These are phyloP conservation scores for Clarireedia hainanense DNA, from an alignment of 2,329 filamentous ascomycete genomes.

Conservation along the genomic window DNA sequence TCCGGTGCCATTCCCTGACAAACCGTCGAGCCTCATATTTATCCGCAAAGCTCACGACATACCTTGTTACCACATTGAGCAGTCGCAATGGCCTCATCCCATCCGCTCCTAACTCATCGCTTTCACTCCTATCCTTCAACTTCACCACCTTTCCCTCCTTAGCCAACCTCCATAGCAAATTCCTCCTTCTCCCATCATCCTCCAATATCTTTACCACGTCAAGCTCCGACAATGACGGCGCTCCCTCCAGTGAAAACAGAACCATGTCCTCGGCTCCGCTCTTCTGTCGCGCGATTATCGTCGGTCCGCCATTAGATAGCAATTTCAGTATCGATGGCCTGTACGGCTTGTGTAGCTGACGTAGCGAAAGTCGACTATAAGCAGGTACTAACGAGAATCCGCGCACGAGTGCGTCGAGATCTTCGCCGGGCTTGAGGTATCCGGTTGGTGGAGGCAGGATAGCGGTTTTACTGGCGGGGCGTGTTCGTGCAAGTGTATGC, in stretches of 20 bases:
- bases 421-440: slow-evolving; percentile 38
- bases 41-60: slow-evolving; percentile 27
- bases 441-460: slow-evolving; percentile 35
- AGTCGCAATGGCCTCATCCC: neutral
- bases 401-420: slow-evolving; percentile 37
- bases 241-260: slow-evolving; percentile 22
- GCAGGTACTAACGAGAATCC: slow-evolving; percentile 44
- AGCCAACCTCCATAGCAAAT: slow-evolving; percentile 28
- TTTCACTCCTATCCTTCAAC: neutral
- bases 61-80: slow-evolving; percentile 16
- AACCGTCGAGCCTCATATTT: slow-evolving; percentile 35
- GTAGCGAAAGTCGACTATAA: slow-evolving; percentile 28
- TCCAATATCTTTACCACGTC: slow-evolving; percentile 20
- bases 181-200: slow-evolving; percentile 25
- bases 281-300: slow-evolving; percentile 14
- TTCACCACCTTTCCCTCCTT: slow-evolving; percentile 6
- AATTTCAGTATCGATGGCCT: slow-evolving; percentile 27
- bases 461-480: slow-evolving; percentile 14
- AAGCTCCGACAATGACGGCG: slow-evolving; percentile 8
- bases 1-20: slow-evolving; percentile 43
- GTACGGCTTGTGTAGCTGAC: slow-evolving; percentile 30
- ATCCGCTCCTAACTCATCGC: neutral
- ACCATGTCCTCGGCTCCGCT: slow-evolving; percentile 22
- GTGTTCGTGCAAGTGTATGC: slow-evolving; percentile 33
- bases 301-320: slow-evolving; percentile 30